phyloP scores from a whole-genome alignment of 352 stramenopile species.

The Phytophthora fragariaefolia region DNA sequence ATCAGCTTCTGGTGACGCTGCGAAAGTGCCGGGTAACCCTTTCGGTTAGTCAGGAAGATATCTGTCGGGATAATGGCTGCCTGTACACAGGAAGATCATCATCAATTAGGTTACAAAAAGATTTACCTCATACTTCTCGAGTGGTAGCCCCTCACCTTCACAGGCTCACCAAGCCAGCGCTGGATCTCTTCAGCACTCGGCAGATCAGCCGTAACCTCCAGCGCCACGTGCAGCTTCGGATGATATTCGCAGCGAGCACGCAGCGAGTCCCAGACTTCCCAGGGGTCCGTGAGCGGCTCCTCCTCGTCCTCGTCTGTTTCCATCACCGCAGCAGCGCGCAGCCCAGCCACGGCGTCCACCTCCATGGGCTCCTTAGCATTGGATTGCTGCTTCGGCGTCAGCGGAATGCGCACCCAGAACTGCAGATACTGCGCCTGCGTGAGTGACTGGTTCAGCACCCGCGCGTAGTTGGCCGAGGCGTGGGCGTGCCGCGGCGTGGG shows the following conservation, averaged over 20 bases:
- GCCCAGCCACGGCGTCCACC: conserved; percentile 22
- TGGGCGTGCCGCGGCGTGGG: conserved; percentile 65
- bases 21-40: conserved; percentile 95
- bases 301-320: conserved; percentile 36
- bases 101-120: neutral
- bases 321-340: conserved; percentile 31
- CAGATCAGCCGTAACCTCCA: conserved; percentile 89
- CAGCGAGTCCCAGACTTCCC: conserved; percentile 83
- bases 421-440: conserved; percentile 83
- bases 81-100: conserved; percentile 28
- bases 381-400: conserved; percentile 47
- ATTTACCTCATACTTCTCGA: neutral
- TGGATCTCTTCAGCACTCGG: conserved; percentile 67
- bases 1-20: conserved; percentile 91
- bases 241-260: conserved; percentile 87
- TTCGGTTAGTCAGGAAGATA: conserved; percentile 96
- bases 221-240: conserved; percentile 77
- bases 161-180: conserved; percentile 88
- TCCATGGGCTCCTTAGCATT: conserved; percentile 23
- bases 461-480: conserved; percentile 84
- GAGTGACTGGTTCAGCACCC: conserved; percentile 80
- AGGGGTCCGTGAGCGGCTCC: conserved; percentile 52
- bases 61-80: conserved; percentile 90
- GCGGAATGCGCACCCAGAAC: conserved; percentile 89
- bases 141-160: conserved; percentile 51